A percentile compares a stretch with the other conserved stretches of the same genome.
These are phyloP conservation scores for Trichosporon ovoides DNA, from an alignment of 1,284 basidiomycete species.

Conservation along the genomic window DNA sequence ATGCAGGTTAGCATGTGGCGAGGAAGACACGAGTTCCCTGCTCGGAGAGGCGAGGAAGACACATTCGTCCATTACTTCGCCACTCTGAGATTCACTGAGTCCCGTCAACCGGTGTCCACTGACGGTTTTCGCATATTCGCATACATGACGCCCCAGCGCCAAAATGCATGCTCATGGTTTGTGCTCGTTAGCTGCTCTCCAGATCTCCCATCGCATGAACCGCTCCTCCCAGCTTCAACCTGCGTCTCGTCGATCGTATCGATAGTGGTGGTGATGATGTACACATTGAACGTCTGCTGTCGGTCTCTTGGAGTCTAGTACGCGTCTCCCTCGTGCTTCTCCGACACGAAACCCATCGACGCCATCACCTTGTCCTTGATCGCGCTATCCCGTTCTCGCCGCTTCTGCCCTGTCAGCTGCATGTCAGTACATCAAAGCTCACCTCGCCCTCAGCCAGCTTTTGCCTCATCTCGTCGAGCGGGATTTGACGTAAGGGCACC, in stretches of 20 bases:
- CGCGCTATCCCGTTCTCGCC: constrained; percentile 38
- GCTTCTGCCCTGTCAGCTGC: constrained; percentile 29
- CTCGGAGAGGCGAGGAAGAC: background rate
- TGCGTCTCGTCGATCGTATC: background rate
- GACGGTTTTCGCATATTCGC: background rate
- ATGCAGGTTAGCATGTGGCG: background rate
- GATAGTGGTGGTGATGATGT: background rate
- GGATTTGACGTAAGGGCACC: constrained; percentile 68
- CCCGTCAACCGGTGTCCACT: background rate
- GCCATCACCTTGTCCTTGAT: constrained; percentile 43
- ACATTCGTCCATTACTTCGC: no score
- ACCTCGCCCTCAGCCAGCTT: constrained; percentile 63
- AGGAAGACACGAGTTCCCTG: no score
- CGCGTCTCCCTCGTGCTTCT: constrained; percentile 48
- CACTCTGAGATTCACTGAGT: no score
- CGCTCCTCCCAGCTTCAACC: background rate
- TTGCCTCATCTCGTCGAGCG: constrained; percentile 62
- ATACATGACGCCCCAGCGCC: background rate
- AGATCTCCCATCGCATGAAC: background rate
- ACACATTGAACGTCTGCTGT: background rate
- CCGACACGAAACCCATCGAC: constrained; percentile 44
- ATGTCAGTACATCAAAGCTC: constrained; percentile 8
- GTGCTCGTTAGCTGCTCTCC: no score
- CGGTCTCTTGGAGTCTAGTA: constrained; percentile 30
- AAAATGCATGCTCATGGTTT: background rate